Base-by-base conservation (phyloP, 163 green algal species). In the Scenedesmus sp. region DNA sequence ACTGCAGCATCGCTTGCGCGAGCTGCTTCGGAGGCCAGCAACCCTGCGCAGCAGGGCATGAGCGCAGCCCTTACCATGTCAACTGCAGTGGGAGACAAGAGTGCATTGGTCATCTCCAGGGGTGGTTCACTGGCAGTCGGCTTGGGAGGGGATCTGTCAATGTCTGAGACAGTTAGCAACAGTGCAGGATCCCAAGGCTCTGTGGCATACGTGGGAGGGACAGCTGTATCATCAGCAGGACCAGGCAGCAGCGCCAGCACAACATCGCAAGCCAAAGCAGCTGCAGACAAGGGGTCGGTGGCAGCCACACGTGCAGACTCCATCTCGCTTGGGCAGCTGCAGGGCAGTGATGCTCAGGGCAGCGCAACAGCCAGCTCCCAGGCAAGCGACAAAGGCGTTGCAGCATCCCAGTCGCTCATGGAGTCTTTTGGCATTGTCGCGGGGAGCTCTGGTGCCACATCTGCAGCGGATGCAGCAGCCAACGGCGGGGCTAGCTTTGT, bases 351-450 rank as follows among this genome's bases (percentile, higher is more conserved):
- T 40, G 85, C 85, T 10, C 10, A 43, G 13, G 85, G 85, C 35
- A 85, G 7, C 5, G 65, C 85, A 12, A 78, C 46, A 10, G 59
- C 85, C 7, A 76, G 30, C 24, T 22, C 85, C 18, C 30, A 73
- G 46, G 70, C 85, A 30, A 35, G 16, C 5, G n/a, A 84, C 37
- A 26, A n/a, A 15, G 85, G 65, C 5, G 24, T 73, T 24, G 85
- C 72, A 30, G 30, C 46, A 40, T 90, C 85, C 13, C 85, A 90
- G 9, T 90, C 85, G 15, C 40, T 90, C 15, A 90, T 90, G 85
- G 85, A 90, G 35, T 90, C 85, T 13, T 90, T 90, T 85, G 46
- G 49, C 4, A 51, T 90, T 18, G 44, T 43, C n/a, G 46, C 26
- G 2, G 78, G 70, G 10, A 85, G 20, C 3, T 61, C 46, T 13